Base-by-base conservation (phyloP, 176 grass and related monocot genomes). In the Triticum dicoccoides region DNA sequence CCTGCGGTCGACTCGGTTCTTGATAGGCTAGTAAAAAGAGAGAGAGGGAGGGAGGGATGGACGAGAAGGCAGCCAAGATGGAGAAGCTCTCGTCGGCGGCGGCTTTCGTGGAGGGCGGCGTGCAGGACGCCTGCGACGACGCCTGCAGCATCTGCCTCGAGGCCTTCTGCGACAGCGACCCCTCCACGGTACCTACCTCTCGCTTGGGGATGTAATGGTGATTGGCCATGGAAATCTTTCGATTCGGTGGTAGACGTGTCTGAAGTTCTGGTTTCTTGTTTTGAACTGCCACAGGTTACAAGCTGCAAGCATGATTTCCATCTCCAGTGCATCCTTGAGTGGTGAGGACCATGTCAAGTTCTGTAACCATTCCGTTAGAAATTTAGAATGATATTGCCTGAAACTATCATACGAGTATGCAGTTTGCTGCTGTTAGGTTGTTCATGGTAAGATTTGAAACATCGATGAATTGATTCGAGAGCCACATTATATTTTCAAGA, bases 121-220 rank as follows among this genome's bases (percentile, higher is more conserved):
- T 99, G 78, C 97, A 96, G 88, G 92, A 96, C 80, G 88, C 94
- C 68, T 99, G 94, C 86, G 97, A 98, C 37, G 97, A 98, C 73
- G 65, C 97, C 56, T 99, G 97, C 81, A 99, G 97, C 83, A 99
- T 99, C 74, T 99, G 97, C 76, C 94, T 99, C 21, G 97, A 99
- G 80, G 87, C 84, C 66, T 99, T 99, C 89, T 96, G 87, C 86
- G 88, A 99, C 73, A 92, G 88, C 61, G 92, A 99, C 87, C 97
- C 97, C 65, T 99, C 92, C 59, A 96, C 97, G 71, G 97, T 99
- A 56, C 0, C 27, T 11, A 58, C 49, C 12, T 14, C 39, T 73
- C 39, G 29, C 73, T 72, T 80, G 65, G 80, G 58, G 66, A 61
- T 35, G 5, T 61, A 39, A 9, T 38, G 6, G 11, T 41, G 58